These are phyloP conservation scores for Rhizoclosmatium sp. DNA, from an alignment of 192 early-diverging fungal species.

Conservation along the genomic window DNA sequence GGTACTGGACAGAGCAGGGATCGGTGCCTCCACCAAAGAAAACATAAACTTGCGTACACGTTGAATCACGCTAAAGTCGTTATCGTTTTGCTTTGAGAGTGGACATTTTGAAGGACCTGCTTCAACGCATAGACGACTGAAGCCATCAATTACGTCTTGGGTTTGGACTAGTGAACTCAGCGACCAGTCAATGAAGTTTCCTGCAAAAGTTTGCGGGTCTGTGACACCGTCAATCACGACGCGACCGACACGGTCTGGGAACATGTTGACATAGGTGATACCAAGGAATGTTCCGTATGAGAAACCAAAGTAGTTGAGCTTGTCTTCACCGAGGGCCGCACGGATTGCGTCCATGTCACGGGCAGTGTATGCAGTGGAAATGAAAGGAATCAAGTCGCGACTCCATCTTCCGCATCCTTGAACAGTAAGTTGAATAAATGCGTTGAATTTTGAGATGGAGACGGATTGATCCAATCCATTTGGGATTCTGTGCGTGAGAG, in stretches of 20 bases:
- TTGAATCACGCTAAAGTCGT: no score
- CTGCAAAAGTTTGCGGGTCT: slow-evolving; percentile 38
- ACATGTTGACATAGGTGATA: slow-evolving; percentile 59
- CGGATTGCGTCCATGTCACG: slow-evolving; percentile 56
- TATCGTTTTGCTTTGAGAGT: no score
- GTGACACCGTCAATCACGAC: slow-evolving; percentile 56
- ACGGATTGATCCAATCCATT: not conserved
- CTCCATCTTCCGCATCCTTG: slow-evolving; percentile 38
- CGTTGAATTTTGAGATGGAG: not conserved
- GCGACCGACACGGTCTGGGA: slow-evolving; percentile 53
- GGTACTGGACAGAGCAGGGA: no score
- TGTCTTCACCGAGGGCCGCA: slow-evolving; percentile 42
- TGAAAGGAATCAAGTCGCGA: slow-evolving; percentile 38
- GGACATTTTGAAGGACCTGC: no score
- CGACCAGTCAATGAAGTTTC: slow-evolving; percentile 12
- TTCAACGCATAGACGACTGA: not conserved
- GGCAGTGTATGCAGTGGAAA: slow-evolving; percentile 51
- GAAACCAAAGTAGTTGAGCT: slow-evolving; percentile 54
- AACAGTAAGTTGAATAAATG: not conserved
- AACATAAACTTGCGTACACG: not conserved
- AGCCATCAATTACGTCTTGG: not conserved
- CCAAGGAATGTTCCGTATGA: slow-evolving; percentile 56
- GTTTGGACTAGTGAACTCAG: not conserved
- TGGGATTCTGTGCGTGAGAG: not conserved
- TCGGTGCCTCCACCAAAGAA: no score